Base-by-base conservation (phyloP, 2,329 filamentous ascomycete species). In the Fusarium piperis region DNA sequence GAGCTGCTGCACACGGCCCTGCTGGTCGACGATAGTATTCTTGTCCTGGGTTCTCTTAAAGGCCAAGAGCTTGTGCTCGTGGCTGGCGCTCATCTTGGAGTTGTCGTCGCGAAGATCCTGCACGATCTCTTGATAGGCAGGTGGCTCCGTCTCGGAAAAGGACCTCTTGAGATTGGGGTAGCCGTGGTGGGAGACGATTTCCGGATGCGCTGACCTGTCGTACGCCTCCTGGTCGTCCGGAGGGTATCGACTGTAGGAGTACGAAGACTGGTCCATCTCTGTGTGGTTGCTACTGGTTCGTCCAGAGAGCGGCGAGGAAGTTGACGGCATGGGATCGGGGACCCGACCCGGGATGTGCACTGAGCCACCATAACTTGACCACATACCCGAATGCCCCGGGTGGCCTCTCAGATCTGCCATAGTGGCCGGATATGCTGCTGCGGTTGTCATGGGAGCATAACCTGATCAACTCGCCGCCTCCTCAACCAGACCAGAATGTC, bases 361-460 rank as follows among this genome's bases (percentile, higher is more conserved):
- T 64, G 86, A 84, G 68, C 83, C 83, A 71, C 84, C 85, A 80
- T 90, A 90, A 82, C 84, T 87, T 75, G 87, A 83, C 88, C 88
- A 90, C 75, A 90, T 81, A 79, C 83, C 85, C 76, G 85, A 83
- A 80, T 89, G 88, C 78, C 85, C 81, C 77, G 87, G 82, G 81
- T 90, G 88, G 79, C 84, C 82, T 85, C 89, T 89, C 83, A 90
- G 80, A 79, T 90, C 88, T 86, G 88, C 87, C 88, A 90, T 90
- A 79, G 85, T 88, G 78, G 86, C 85, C 83, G 87, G 86, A 81
- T 89, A 88, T 74, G 87, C 87, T 80, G 87, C 82, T 78, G 86
- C 86, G 83, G 87, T 87, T 84, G 88, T 89, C 87, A 89, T 89
- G 85, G 82, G 86, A 83, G 78, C 86, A 87, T 88, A 78, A 83